Evolutionary conservation across 2,329 filamentous ascomycete species (phyloP), one percentile per base, ranked within the genome.

Genomic region (Neurospora crassa): DNA sequence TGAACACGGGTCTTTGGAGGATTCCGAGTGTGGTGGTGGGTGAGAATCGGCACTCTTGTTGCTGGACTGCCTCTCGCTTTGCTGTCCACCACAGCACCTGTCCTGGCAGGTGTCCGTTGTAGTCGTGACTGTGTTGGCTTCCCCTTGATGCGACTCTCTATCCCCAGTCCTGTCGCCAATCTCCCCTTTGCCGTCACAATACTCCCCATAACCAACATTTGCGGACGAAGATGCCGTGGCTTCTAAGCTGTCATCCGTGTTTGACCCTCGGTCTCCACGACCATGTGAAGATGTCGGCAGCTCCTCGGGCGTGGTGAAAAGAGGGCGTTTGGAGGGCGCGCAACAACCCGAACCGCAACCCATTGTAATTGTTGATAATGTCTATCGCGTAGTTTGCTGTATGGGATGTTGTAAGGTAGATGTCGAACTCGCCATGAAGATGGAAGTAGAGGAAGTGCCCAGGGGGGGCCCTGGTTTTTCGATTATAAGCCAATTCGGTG

Each of bases 1-100:
- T 10, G 53, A 72, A 29, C 77, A 78, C 0, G 78, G 78, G 67
- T 78, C 78, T 3, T 73, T 68, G 12, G 78, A 79, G 34, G 71
- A 71, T 29, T 37, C 6, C 75, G 77, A 6, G 69, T 70, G n/a
- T 69, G 67, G n/a, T 69, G 67, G 29, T 70, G 70, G 53, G 18
- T 37, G 53, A 20, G 18, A 47, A 59, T n/a, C 34, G 34, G n/a
- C 37, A 29, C 45, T 18, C 41, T 70, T 53, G 16, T 41, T 41
- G 67, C 47, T 71, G 68, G 42, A 10, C 18, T 18, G 68, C 7
- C 24, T 71, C n/a, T 63, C 68, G 67, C 24, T 70, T 59, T 6
- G 69, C 5, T 47, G 6, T 16, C 40, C 29, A 11, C 41, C 42
- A 7, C 69, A 72, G 40, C 71, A 70, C 29, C 42, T 69, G 40